phyloP scores from a whole-genome alignment of 2,329 filamentous ascomycete species.

The Hypoxylon sp. region DNA sequence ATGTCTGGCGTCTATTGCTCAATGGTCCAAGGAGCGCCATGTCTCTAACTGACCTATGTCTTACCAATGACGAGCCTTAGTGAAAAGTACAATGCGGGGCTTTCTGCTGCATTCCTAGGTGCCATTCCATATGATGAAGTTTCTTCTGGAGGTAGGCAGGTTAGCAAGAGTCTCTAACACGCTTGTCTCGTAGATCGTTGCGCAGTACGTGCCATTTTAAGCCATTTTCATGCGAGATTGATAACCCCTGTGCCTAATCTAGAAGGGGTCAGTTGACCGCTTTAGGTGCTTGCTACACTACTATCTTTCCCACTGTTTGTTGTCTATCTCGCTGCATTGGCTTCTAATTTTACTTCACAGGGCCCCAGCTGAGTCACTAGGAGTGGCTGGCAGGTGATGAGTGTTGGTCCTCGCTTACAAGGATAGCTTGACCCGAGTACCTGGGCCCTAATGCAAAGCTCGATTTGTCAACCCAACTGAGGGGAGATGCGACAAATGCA shows the following conservation, averaged over 20 bases:
- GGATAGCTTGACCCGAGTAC: slow-evolving; percentile 39
- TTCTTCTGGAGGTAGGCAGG: slow-evolving; percentile 22
- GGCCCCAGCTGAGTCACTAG: slow-evolving; percentile 27
- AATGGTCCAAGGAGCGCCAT: slow-evolving; percentile 37
- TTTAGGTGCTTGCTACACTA: slow-evolving; percentile 46
- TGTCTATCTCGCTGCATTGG: slow-evolving; percentile 40
- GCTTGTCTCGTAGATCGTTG: slow-evolving; percentile 46
- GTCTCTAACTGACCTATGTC: slow-evolving; percentile 39
- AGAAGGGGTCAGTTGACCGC: slow-evolving; percentile 44
- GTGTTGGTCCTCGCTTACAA: slow-evolving; percentile 46
- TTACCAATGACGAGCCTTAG: slow-evolving; percentile 35
- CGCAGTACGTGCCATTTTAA: slow-evolving; percentile 40
- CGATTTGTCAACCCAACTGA: slow-evolving; percentile 44
- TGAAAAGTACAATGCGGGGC: slow-evolving; percentile 47
- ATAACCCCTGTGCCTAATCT: slow-evolving; percentile 41
- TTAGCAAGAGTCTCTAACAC: slow-evolving; percentile 41
- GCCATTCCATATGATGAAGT: slow-evolving; percentile 43
- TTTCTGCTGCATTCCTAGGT: slow-evolving; percentile 48
- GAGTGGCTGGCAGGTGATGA: slow-evolving; percentile 40
- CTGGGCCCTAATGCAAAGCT: slow-evolving; percentile 46
- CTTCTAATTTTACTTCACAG: slow-evolving; percentile 47
- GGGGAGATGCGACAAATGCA: slow-evolving; percentile 45
- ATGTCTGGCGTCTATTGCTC: slow-evolving; percentile 45
- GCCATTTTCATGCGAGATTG: slow-evolving; percentile 41
- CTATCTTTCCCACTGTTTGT: slow-evolving; percentile 38